phyloP scores from a whole-genome alignment of 331 rosid genomes.

The Phaseolus coccineus region DNA sequence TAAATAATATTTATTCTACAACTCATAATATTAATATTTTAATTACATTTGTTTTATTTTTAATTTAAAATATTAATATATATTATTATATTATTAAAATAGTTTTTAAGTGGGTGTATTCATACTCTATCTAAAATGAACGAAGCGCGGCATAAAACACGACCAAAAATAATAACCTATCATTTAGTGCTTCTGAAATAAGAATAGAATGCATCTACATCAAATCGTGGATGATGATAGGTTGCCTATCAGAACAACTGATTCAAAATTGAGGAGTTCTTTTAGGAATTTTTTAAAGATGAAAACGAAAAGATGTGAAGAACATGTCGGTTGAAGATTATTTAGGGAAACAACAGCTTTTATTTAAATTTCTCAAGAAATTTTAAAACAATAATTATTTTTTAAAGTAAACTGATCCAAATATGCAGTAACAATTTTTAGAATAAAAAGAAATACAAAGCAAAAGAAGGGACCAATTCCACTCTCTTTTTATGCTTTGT shows the following conservation, averaged over 20 bases:
- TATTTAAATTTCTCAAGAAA: background rate
- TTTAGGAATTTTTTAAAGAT: background rate
- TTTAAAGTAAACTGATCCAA: background rate
- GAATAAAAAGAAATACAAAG: background rate
- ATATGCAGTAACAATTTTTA: background rate
- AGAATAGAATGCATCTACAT: background rate
- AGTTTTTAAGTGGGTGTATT: no score
- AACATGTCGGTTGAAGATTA: background rate
- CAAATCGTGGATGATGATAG: background rate
- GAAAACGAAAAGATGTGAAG: background rate
- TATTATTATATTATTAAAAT: no score
- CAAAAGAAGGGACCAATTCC: background rate
- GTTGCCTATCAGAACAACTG: background rate
- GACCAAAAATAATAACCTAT: background rate
- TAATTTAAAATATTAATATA: no score
- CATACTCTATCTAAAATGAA: no score
- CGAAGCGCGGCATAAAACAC: no score
- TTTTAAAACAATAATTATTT: background rate
- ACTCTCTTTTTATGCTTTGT: background rate
- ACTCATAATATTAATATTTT: no score
- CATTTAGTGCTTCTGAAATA: background rate
- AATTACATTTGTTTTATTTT: no score
- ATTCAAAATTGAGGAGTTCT: background rate
- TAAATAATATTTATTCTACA: no score
- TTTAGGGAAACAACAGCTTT: background rate